Evolutionary conservation across 805 yeast species (phyloP).

Genomic region (Candida anglica): DNA sequence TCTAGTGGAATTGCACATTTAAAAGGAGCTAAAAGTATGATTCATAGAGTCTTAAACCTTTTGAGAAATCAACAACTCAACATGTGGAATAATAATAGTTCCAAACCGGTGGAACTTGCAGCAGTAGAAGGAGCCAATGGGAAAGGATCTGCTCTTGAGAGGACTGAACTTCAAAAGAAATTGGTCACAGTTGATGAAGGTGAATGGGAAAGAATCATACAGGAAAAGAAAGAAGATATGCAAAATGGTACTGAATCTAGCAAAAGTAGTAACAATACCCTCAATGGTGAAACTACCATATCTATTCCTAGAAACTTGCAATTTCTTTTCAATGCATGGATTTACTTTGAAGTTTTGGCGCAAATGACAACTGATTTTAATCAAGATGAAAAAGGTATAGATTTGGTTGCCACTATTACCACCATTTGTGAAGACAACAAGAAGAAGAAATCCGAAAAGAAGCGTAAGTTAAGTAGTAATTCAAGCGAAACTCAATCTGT

Average conservation of each 20-base stretch:
- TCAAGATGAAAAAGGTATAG: slow-evolving; percentile 41
- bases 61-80: slow-evolving; percentile 20
- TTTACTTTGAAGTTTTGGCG: slow-evolving; percentile 64
- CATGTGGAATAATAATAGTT: too few relatives aligned
- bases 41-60: slow-evolving; percentile 39
- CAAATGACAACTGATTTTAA: slow-evolving; percentile 55
- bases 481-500: slow-evolving; percentile 2
- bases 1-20: slow-evolving; percentile 68
- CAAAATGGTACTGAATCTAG: slow-evolving; percentile 1
- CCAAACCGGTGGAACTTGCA: neutral
- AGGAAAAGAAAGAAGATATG: slow-evolving; percentile 4
- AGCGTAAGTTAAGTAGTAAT: slow-evolving; percentile 4
- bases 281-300: slow-evolving; percentile 3
- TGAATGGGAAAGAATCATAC: slow-evolving; percentile 29
- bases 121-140: slow-evolving; percentile 4
- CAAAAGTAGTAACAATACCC: slow-evolving; percentile 2
- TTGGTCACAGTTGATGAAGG: slow-evolving; percentile 26
- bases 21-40: slow-evolving; percentile 62
- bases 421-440: slow-evolving; percentile 21
- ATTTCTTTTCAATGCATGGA: slow-evolving; percentile 60
- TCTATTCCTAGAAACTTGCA: slow-evolving; percentile 41
- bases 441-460: slow-evolving; percentile 5
- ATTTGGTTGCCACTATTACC: slow-evolving; percentile 38
- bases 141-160: slow-evolving; percentile 1
- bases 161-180: slow-evolving; percentile 14